Conservation (phyloP, 176 grass and related monocot genomes). For the Ensete ventricosum region DNA sequence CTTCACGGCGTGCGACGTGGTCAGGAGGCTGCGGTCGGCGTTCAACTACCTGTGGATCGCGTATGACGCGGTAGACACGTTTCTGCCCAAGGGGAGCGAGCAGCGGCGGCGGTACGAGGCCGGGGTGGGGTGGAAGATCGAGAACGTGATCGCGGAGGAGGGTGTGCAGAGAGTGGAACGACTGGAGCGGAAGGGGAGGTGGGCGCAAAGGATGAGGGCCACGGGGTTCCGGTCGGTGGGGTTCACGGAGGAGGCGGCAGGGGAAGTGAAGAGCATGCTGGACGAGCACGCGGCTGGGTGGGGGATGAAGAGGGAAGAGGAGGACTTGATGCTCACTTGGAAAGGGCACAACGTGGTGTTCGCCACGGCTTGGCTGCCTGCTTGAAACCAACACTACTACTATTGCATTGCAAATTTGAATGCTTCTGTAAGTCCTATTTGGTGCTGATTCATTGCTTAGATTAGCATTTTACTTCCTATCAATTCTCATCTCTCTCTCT, state of each 20-base stretch:
- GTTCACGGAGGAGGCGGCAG: conserved; percentile 62
- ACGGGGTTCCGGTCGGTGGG: conserved; percentile 55
- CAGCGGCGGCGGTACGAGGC: conserved; percentile 89
- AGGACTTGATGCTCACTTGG: conserved; percentile 92
- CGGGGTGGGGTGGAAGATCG: conserved; percentile 84
- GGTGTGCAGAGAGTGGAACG: conserved; percentile 58
- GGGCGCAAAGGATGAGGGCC: conserved; percentile 67
- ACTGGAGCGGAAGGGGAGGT: conserved; percentile 58
- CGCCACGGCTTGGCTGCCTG: conserved; percentile 66
- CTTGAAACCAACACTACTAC: not conserved
- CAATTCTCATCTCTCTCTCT: no score
- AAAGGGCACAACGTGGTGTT: conserved; percentile 97
- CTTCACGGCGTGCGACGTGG: conserved; percentile 70
- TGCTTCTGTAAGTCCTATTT: not conserved
- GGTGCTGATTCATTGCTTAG: conserved; percentile 1
- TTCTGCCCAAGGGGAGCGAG: conserved; percentile 74
- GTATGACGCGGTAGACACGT: conserved; percentile 92
- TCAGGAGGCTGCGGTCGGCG: conserved; percentile 56
- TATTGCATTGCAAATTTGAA: not conserved
- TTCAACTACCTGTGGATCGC: conserved; percentile 99
- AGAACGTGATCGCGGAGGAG: conserved; percentile 84
- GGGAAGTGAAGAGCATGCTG: conserved; percentile 80
- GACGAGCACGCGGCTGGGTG: conserved; percentile 91
- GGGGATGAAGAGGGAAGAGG: conserved; percentile 94
- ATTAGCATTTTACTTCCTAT: not conserved